phyloP scores from a whole-genome alignment of 2,329 filamentous ascomycete genomes.

The Nectriaceae sp. region DNA sequence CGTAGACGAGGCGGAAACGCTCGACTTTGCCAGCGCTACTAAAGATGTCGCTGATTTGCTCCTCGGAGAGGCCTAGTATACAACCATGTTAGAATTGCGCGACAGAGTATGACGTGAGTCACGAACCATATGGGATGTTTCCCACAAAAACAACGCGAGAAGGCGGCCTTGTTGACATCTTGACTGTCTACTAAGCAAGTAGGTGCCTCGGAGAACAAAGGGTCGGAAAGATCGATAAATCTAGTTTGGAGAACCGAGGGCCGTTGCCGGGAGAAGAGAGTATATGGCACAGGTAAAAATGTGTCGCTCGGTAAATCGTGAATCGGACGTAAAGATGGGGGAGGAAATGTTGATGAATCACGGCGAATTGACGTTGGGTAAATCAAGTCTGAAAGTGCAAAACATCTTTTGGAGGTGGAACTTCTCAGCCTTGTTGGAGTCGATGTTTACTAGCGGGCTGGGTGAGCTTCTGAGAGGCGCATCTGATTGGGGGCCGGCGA shows the following conservation, averaged over 20 bases:
- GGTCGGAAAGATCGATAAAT: no score
- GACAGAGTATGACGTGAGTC: neutral
- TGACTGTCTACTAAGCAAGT: no score
- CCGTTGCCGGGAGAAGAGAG: no score
- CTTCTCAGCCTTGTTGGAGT: constrained; percentile 26
- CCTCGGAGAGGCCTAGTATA: constrained; percentile 82
- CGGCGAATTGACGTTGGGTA: neutral
- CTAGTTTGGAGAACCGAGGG: no score
- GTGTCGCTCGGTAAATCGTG: neutral
- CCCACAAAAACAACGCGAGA: constrained; percentile 83
- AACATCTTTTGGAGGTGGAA: constrained; percentile 1
- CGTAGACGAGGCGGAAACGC: constrained; percentile 91
- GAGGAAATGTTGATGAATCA: neutral
- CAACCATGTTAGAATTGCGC: constrained; percentile 20
- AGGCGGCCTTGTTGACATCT: constrained; percentile 72
- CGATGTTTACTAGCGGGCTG: constrained; percentile 5
- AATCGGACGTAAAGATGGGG: neutral
- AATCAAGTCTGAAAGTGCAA: neutral
- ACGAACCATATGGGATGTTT: constrained; percentile 78
- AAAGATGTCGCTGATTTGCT: constrained; percentile 94
- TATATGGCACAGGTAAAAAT: neutral
- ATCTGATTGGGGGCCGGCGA: constrained; percentile 3
- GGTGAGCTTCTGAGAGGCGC: neutral
- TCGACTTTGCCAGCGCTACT: constrained; percentile 86
- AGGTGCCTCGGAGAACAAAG: no score